phyloP scores from a whole-genome alignment of 441 rosid species.

The Bocquillonia castaneifolia region DNA sequence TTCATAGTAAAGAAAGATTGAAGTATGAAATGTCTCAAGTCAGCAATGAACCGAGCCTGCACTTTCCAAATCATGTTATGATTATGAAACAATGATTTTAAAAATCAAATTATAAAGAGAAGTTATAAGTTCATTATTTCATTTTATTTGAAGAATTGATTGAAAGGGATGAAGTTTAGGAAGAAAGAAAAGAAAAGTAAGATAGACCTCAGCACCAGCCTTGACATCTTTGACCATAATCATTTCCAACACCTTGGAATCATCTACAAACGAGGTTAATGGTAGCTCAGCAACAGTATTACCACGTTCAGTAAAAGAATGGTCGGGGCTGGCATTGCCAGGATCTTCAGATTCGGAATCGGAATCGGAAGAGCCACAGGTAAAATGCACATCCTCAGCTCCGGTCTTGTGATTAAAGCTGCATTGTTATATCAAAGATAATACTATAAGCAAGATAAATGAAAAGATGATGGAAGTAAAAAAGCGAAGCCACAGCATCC shows the following conservation, averaged over 20 bases:
- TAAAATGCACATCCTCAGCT: conserved; percentile 81
- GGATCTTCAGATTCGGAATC: conserved; percentile 44
- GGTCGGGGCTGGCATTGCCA: conserved; percentile 8
- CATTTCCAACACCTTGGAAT: conserved; percentile 56
- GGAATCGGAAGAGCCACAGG: conserved; percentile 40
- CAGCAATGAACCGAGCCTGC: background rate
- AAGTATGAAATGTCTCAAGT: background rate
- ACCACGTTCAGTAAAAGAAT: conserved; percentile 23
- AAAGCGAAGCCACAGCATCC: background rate
- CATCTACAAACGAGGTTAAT: conserved; percentile 32
- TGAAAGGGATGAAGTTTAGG: background rate
- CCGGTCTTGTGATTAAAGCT: conserved; percentile 94
- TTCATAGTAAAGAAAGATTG: background rate
- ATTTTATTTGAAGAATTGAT: background rate
- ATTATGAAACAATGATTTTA: too few relatives aligned
- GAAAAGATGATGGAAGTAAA: background rate
- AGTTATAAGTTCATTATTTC: too few relatives aligned
- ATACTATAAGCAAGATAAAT: conserved; percentile 2
- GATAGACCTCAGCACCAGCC: conserved; percentile 68
- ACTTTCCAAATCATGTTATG: background rate
- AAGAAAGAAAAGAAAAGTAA: too few relatives aligned
- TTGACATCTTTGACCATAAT: conserved; percentile 81
- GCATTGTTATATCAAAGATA: conserved; percentile 19
- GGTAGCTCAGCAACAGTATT: conserved; percentile 25
- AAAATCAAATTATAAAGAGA: too few relatives aligned